phyloP scores from a whole-genome alignment of 495 filamentous ascomycete genomes.

The Podospora pseudopauciseta region DNA sequence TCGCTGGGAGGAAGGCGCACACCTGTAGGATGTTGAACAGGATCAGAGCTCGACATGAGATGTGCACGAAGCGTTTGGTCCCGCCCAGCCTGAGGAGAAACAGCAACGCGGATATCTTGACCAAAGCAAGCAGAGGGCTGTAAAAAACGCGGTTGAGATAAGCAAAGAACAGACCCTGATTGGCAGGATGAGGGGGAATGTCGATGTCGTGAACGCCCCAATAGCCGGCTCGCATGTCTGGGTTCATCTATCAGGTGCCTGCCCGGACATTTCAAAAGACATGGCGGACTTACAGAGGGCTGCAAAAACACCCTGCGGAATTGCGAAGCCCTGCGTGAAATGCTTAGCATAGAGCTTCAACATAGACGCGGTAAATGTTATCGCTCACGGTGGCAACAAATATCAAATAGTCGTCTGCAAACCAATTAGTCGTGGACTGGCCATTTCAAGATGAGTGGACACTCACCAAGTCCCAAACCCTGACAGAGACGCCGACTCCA shows the following conservation, averaged over 20 bases:
- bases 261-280: neutral
- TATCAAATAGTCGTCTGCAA: constrained; percentile 40
- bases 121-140: constrained; percentile 56
- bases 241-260: neutral
- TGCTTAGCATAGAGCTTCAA: neutral
- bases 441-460: neutral
- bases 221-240: constrained; percentile 39
- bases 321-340: constrained; percentile 24
- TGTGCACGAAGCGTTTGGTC: constrained; percentile 38
- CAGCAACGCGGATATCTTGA: constrained; percentile 56
- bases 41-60: constrained; percentile 43
- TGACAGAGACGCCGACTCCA: constrained; percentile 33
- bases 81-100: constrained; percentile 49
- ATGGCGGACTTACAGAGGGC: constrained; percentile 31
- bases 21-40: constrained; percentile 46
- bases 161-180: constrained; percentile 38
- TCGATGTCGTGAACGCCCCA: constrained; percentile 46
- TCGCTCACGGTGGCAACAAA: constrained; percentile 35
- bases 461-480: constrained; percentile 36
- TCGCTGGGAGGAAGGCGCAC: constrained; percentile 49
- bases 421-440: neutral
- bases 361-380: neutral
- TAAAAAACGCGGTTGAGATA: constrained; percentile 56
- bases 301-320: constrained; percentile 35
- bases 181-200: constrained; percentile 37